Conservation (phyloP, 306 rosid genomes). For the Gynostemma pentaphyllum region DNA sequence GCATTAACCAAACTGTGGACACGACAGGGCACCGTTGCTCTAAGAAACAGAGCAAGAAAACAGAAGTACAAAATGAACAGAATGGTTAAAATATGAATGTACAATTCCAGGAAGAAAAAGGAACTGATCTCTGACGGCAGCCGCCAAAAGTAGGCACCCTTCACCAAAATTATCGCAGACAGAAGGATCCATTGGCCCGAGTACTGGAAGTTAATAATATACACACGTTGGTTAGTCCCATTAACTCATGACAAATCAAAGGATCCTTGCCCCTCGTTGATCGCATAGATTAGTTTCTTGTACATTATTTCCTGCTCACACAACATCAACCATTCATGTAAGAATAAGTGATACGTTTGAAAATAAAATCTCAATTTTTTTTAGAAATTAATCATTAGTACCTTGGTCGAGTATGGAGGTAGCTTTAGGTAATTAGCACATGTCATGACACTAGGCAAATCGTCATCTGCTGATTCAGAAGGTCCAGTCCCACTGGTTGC, state of each 20-base stretch:
- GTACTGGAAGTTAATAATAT: constrained; percentile 9
- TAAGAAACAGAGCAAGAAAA: neutral
- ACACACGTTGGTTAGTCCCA: constrained; percentile 9
- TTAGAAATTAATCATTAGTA: constrained; percentile 7
- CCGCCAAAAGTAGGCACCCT: constrained; percentile 3
- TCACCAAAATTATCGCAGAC: constrained; percentile 7
- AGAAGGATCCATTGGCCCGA: constrained; percentile 4
- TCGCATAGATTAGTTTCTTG: constrained; percentile 89
- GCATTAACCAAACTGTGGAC: constrained; percentile 2
- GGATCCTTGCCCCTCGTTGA: constrained; percentile 95
- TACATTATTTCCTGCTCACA: constrained; percentile 72
- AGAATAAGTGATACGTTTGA: neutral
- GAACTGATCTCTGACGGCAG: constrained; percentile 5
- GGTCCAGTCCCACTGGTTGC: constrained; percentile 60
- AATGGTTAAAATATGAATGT: constrained; percentile 12
- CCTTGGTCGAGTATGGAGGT: constrained; percentile 97
- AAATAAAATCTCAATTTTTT: neutral
- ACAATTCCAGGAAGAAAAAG: neutral
- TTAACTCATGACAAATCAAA: constrained; percentile 82
- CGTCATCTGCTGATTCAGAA: constrained; percentile 75
- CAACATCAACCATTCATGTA: neutral
- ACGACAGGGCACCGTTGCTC: constrained; percentile 9
- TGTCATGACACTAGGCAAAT: constrained; percentile 95
- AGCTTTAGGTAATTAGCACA: constrained; percentile 97
- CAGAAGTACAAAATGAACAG: constrained; percentile 2